phyloP scores from a whole-genome alignment of 1,284 basidiomycete species.

The Rhodotorula sp. region DNA sequence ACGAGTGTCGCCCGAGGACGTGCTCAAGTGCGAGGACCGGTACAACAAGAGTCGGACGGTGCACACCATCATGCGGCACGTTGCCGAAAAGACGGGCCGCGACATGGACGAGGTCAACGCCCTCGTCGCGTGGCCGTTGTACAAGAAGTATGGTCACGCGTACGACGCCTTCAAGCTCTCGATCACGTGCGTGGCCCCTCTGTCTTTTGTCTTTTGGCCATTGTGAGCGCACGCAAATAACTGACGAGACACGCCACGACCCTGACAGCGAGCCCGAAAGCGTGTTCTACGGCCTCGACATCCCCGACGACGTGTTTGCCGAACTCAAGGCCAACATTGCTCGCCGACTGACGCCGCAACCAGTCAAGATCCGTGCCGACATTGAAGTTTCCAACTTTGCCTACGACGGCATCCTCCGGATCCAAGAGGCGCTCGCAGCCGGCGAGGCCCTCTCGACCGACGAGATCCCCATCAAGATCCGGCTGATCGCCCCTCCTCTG shows the following conservation, averaged over 20 bases:
- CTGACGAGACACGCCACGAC: background rate
- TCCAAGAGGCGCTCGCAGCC: constrained; percentile 83
- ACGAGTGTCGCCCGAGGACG: constrained; percentile 98
- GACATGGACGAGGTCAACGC: constrained; percentile 81
- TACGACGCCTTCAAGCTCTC: constrained; percentile 98
- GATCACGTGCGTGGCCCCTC: constrained; percentile 66
- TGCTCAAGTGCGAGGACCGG: constrained; percentile 95
- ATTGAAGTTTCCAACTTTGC: constrained; percentile 97
- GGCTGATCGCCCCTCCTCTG: constrained; percentile 91
- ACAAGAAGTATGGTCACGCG: constrained; percentile 86
- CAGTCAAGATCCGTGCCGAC: constrained; percentile 97
- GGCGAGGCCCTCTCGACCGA: constrained; percentile 85
- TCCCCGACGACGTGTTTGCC: constrained; percentile 60
- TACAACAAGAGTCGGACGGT: constrained; percentile 98
- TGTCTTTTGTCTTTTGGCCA: background rate
- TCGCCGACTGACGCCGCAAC: constrained; percentile 91
- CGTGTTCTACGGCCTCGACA: constrained; percentile 70
- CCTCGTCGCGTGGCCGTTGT: constrained; percentile 87
- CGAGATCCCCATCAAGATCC: constrained; percentile 93
- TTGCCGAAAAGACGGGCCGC: constrained; percentile 74
- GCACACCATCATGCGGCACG: constrained; percentile 88
- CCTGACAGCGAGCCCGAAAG: constrained; percentile 71
- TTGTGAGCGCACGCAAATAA: no score
- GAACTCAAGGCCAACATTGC: constrained; percentile 85
- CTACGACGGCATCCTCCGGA: constrained; percentile 95